Base-by-base conservation (phyloP, 768 basidiomycete genomes). In the Podaxis carcinomalis region DNA sequence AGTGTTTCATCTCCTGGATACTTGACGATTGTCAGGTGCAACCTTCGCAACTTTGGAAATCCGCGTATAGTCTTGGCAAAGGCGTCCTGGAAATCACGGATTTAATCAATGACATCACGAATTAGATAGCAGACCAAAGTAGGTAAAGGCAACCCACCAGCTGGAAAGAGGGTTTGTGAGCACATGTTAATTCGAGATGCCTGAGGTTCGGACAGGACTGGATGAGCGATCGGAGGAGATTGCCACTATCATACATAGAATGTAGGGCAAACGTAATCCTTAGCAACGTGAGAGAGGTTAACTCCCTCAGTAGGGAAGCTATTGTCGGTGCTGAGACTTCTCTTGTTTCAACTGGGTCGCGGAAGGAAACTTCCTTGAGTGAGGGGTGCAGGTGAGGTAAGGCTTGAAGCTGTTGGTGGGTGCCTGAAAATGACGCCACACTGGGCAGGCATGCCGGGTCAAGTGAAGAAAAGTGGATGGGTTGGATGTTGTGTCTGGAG, bases 161-260 rank as follows among this genome's bases (percentile, higher is more conserved):
- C 60, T 86, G 87, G 70, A 92, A 87, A 0, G 88, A 89, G 10
- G 90, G 86, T 65, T 83, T 86, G 65, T 83, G 83, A 11, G 80
- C 78, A 68, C 87, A 89, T 14, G 84, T 84, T 44, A 92, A 72
- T 63, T 88, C 83, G 6, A 92, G 76, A 67, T 85, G 81, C 36
- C 74, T 77, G 39, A 92, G 76, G 56, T 80, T 79, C 10, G 89
- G 89, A 66, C 89, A 90, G 0, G 86, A 80, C 11, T 83, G 73
- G 56, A 84, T 82, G 59, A 92, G 79, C 3, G 86, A 85, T 49
- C 87, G 83, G 36, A 92, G 76, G 60, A 90, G 74, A 65, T 85
- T 85, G 27, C 83, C 86, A 66, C 87, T 86, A 65, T 92, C 89
- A 67, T 90, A 90, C 67, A 85, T 84, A 1, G 85, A 85, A 66